These are phyloP conservation scores for Rhizoclosmatium sp. DNA, from an alignment of 192 early-diverging fungal genomes.

Conservation along the genomic window DNA sequence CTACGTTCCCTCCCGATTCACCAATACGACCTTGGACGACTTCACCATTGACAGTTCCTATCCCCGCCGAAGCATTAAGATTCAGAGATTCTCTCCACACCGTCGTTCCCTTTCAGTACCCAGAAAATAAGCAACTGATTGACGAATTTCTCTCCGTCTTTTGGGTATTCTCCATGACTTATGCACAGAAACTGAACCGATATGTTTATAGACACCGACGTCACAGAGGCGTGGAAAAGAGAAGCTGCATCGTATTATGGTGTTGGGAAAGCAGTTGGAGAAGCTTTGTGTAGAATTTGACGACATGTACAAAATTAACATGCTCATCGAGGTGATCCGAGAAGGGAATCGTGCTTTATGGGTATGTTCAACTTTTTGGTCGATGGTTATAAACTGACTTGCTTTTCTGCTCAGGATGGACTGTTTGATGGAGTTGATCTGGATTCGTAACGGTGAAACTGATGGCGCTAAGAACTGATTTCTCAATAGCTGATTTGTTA, in stretches of 20 bases:
- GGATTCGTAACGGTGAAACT: too few species aligned
- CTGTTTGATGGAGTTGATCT: too few species aligned
- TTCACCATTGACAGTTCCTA: neutral
- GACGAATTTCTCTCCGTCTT: neutral
- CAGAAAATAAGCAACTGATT: neutral
- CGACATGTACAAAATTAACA: neutral
- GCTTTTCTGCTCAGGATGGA: too few species aligned
- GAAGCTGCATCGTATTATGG: neutral
- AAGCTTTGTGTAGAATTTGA: neutral
- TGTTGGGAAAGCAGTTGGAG: neutral
- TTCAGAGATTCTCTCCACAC: neutral
- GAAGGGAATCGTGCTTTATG: neutral
- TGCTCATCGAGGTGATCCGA: neutral
- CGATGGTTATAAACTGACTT: too few species aligned
- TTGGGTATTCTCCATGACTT: neutral
- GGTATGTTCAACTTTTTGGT: neutral
- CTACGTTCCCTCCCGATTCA: neutral
- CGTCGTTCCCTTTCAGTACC: neutral
- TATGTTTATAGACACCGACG: neutral
- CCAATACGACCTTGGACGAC: neutral
- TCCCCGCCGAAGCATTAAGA: neutral
- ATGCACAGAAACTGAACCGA: too few species aligned
- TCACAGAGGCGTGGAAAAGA: neutral
- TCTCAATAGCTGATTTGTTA: too few species aligned
- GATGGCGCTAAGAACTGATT: too few species aligned